Evolutionary conservation across 2,329 filamentous ascomycete genomes (phyloP).

Genomic region (Curvularia verruculosa): DNA sequence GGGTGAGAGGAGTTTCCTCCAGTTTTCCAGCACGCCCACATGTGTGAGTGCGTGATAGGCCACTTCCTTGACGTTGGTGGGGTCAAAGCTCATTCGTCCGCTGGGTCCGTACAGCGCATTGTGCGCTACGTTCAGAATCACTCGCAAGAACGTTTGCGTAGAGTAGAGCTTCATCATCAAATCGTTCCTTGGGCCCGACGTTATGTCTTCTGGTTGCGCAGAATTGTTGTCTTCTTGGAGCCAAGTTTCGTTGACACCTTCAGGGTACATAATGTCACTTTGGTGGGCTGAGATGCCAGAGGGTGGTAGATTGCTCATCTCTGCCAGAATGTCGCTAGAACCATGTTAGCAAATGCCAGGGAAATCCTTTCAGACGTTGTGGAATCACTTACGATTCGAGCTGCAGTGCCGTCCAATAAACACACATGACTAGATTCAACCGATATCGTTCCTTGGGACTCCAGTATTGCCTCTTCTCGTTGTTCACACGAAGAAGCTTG

Average conservation of each 20-base stretch:
- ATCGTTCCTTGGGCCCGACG: conserved; percentile 42
- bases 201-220: conserved; percentile 14
- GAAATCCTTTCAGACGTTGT: too few relatives aligned
- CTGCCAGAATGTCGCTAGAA: conserved; percentile 83
- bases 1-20: conserved; percentile 58
- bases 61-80: conserved; percentile 39
- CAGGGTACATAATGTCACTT: conserved; percentile 69
- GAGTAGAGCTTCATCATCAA: conserved; percentile 63
- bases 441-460: conserved; percentile 39
- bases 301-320: conserved; percentile 68
- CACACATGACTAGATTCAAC: conserved; percentile 59
- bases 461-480: conserved; percentile 20
- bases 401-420: conserved; percentile 93
- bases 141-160: conserved; percentile 66
- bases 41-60: conserved; percentile 37
- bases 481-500: conserved; percentile 34
- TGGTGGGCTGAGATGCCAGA: conserved; percentile 66
- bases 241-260: conserved; percentile 57
- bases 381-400: conserved; percentile 73
- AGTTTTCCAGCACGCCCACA: conserved; percentile 58
- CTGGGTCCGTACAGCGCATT: conserved; percentile 58
- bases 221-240: conserved; percentile 22
- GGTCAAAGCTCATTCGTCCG: conserved; percentile 43
- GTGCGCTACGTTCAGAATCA: conserved; percentile 62
- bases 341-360: conserved; percentile 15